Evolutionary conservation across 257 asterid genomes (phyloP).

Genomic region (Scutellaria minor): DNA sequence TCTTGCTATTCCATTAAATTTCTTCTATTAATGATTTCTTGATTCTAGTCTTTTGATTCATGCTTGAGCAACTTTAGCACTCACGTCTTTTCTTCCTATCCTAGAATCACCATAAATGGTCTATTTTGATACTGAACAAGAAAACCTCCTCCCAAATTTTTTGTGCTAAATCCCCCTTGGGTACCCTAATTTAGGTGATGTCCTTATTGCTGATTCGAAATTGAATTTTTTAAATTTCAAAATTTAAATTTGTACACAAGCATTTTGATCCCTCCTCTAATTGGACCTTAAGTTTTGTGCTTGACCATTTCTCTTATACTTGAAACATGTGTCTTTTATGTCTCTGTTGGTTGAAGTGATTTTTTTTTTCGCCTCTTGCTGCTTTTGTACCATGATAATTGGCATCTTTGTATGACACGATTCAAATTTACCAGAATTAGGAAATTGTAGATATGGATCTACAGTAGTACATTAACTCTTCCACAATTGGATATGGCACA

Average conservation of each 20-base stretch:
- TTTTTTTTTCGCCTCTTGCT: not conserved
- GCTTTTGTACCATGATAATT: not conserved
- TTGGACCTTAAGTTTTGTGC: not conserved
- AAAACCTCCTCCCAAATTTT: not conserved
- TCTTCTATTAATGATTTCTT: not conserved
- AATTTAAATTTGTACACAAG: not conserved
- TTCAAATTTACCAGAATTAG: not conserved
- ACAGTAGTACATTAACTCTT: not conserved
- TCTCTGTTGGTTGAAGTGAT: too few species aligned
- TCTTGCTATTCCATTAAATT: not conserved
- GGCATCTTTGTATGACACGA: conserved; percentile 19
- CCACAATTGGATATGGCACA: not conserved
- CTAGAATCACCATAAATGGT: not conserved
- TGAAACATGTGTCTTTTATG: too few species aligned
- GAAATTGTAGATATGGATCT: conserved; percentile 9
- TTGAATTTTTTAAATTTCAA: conserved; percentile 5
- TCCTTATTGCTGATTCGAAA: not conserved
- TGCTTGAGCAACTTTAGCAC: not conserved
- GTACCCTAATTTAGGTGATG: not conserved
- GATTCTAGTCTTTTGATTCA: not conserved
- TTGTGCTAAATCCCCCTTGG: not conserved
- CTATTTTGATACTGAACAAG: not conserved
- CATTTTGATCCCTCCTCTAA: not conserved
- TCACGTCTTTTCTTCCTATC: conserved; percentile 6
- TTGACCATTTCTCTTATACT: too few species aligned